Base-by-base conservation (phyloP, 108 stramenopile genomes). In the Cyclotella sp. region DNA sequence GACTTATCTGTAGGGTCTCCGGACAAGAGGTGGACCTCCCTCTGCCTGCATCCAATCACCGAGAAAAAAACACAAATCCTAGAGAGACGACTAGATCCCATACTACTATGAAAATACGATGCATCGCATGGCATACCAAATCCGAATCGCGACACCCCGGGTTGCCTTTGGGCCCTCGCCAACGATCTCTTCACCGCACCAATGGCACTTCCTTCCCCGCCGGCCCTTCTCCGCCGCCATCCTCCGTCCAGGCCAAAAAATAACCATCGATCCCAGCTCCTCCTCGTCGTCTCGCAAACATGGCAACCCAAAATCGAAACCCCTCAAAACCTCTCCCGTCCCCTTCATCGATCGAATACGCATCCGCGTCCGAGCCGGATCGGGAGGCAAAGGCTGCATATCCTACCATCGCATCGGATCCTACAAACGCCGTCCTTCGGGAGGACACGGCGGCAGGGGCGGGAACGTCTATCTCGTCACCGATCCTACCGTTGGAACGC, bases 361-460 rank as follows among this genome's bases (percentile, higher is more conserved):
- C 24, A 61, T 95, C 15, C 76, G 84, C 71, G 88, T 82, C 21
- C 68, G 76, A n/a, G 94, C 89, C 16, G 94, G 94, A 9, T n/a
- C 30, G 0, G 94, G 94, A 19, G 94, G 94, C 8, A 85, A 79
- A 26, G 95, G 95, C 40, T 84, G 84, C 21, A 46, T 91, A 22
- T 88, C 94, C 28, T 83, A 80, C 78, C 63, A 80, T 30, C 66
- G 76, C n/a, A 45, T 75, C 3, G 73, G 90, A 34, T 83, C 85
- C 18, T 84, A 83, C 79, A 91, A 91, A 66, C 61, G 79, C 27
- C 59, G 74, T 39, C 91, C 92, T 11, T 89, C 88, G 73, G 95
- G 95, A 13, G 95, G 95, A 13, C 90, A 95, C 74, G 95, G 95
- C 24, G 95, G 95, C 9, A 73, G 73, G 61, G 95, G 95, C 0